Evolutionary conservation across 2,329 filamentous ascomycete species (phyloP).

Genomic region (Diplodia seriata): DNA sequence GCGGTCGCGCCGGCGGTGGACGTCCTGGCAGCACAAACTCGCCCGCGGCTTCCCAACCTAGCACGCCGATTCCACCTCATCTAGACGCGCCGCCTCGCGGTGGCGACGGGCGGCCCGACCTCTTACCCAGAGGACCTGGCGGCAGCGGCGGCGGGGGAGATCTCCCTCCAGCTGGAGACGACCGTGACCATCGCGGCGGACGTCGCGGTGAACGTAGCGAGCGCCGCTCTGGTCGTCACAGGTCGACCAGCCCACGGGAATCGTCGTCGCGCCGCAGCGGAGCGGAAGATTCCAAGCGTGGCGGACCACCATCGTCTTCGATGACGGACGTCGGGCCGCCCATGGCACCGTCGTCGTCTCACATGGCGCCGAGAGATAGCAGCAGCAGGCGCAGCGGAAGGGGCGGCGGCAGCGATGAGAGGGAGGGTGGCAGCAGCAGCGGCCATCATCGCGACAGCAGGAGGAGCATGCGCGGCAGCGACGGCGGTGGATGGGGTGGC

Average conservation of each 20-base stretch:
- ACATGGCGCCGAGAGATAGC: background rate
- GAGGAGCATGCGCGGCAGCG: background rate
- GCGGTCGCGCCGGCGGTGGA: constrained; percentile 37
- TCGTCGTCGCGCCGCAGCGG: background rate
- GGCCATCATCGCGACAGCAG: background rate
- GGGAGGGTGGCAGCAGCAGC: constrained; percentile 16
- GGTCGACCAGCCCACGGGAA: constrained; percentile 24
- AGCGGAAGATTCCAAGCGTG: background rate
- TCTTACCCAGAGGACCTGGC: constrained; percentile 12
- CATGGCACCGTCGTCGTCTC: background rate
- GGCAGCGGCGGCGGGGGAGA: background rate
- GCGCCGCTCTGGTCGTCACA: constrained; percentile 20
- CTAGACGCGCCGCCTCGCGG: constrained; percentile 37
- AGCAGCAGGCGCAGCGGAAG: constrained; percentile 3
- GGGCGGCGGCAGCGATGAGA: background rate
- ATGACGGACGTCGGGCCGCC: background rate
- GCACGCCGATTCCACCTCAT: constrained; percentile 38
- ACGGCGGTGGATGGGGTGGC: constrained; percentile 1
- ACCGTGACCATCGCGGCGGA: constrained; percentile 21
- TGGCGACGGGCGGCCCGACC: constrained; percentile 20
- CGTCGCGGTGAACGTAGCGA: constrained; percentile 21
- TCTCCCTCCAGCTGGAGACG: background rate
- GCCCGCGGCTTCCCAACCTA: constrained; percentile 37
- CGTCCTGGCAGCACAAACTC: constrained; percentile 33
- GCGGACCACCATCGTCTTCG: background rate